Evolutionary conservation across 2,329 filamentous ascomycete species (phyloP).

Genomic region (Fusarium goolgardi): DNA sequence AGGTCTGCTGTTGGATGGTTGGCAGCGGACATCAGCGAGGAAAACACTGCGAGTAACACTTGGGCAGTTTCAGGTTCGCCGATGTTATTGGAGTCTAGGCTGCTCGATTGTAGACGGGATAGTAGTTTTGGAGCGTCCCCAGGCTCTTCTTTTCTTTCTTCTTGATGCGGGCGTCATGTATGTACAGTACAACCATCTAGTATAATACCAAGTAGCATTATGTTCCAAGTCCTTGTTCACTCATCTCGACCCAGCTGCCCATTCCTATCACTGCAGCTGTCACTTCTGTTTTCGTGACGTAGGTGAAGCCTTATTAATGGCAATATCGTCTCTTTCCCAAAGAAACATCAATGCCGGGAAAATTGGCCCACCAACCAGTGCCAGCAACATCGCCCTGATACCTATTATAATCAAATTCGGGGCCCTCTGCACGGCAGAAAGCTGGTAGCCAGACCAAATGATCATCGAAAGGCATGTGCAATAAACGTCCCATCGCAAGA

Average conservation of each 20-base stretch:
- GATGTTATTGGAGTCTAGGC: not conserved
- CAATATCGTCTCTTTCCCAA: conserved; percentile 27
- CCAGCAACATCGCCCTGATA: not conserved
- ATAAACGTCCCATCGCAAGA: conserved; percentile 42
- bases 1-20: conserved; percentile 43
- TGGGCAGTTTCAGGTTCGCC: not conserved
- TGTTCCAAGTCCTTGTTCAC: not conserved
- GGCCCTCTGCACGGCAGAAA: not conserved
- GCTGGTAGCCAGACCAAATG: conserved; percentile 34
- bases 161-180: conserved; percentile 10
- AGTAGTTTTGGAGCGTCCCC: not conserved
- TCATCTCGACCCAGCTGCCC: not conserved
- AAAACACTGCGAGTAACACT: not conserved
- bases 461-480: conserved; percentile 35
- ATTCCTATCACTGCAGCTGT: not conserved
- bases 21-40: not conserved
- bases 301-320: not conserved
- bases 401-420: not conserved
- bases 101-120: not conserved
- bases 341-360: conserved; percentile 35
- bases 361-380: conserved; percentile 32
- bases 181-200: not conserved
- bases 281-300: conserved; percentile 13
- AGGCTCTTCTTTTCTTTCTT: not conserved
- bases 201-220: not conserved